Conservation (phyloP, 352 stramenopile genomes). For the Phytophthora sojae region DNA sequence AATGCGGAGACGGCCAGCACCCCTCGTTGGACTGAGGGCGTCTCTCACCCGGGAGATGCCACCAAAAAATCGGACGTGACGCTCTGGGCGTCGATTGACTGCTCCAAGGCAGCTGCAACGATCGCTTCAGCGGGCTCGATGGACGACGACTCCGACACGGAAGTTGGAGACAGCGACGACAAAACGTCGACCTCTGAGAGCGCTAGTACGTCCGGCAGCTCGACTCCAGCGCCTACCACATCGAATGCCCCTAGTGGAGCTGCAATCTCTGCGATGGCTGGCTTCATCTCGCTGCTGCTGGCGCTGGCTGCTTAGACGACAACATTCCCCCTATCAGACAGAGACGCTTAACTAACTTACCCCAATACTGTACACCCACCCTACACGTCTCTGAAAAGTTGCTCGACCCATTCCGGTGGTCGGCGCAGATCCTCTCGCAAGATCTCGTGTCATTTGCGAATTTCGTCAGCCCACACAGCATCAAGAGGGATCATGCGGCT, state of each 20-base stretch:
- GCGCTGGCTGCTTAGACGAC: not conserved
- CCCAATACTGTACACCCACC: not conserved
- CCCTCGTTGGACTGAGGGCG: conserved; percentile 11
- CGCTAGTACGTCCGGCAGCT: not conserved
- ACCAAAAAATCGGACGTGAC: not conserved
- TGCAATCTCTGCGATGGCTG: not conserved
- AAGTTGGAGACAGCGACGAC: not conserved
- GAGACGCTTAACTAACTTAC: not conserved
- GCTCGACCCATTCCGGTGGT: not conserved
- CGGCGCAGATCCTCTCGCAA: not conserved
- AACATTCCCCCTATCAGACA: not conserved
- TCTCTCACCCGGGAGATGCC: conserved; percentile 21
- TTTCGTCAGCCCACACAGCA: not conserved
- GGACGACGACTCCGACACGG: not conserved
- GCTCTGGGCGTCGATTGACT: not conserved
- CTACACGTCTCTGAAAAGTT: not conserved
- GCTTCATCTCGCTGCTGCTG: not conserved
- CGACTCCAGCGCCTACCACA: not conserved
- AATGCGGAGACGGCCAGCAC: not conserved
- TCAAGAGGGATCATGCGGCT: not conserved
- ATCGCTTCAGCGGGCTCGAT: not conserved
- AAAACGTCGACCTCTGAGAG: not conserved
- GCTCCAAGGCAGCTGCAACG: not conserved
- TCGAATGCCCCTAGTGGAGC: not conserved
- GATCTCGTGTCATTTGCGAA: not conserved